Conservation (phyloP, 495 filamentous ascomycete species). For the Tetracladium setigerum region DNA sequence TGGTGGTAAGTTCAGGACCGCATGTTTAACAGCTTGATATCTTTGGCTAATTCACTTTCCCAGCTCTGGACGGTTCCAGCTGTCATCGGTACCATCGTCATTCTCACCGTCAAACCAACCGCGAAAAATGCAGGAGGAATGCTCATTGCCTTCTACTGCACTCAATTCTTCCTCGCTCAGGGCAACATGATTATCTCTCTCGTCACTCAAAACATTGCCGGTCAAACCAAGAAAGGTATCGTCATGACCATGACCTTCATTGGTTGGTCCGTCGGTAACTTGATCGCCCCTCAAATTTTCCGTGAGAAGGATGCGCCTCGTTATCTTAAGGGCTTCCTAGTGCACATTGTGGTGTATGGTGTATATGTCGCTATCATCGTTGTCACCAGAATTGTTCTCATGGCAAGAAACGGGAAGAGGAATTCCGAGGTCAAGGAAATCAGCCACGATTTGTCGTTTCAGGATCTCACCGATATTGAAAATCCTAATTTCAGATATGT, state of each 20-base stretch:
- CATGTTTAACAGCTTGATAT: conserved; percentile 26
- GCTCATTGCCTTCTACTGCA: conserved; percentile 49
- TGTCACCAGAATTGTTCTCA: conserved; percentile 56
- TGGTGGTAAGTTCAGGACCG: conserved; percentile 58
- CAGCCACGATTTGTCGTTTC: conserved; percentile 29
- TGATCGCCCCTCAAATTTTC: conserved; percentile 15
- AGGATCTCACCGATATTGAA: conserved; percentile 21
- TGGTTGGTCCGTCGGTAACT: conserved; percentile 10
- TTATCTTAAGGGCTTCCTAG: conserved; percentile 61
- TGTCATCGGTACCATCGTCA: conserved; percentile 47
- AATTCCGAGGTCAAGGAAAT: conserved; percentile 53
- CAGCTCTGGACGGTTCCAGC: too few relatives aligned
- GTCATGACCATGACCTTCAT: conserved; percentile 13
- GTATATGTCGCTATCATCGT: conserved; percentile 47
- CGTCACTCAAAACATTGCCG: conserved; percentile 17
- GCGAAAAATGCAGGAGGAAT: conserved; percentile 39
- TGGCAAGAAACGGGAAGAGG: conserved; percentile 52
- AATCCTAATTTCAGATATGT: conserved; percentile 20
- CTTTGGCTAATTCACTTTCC: not conserved
- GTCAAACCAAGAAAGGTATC: conserved; percentile 17
- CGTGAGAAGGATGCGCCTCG: conserved; percentile 31
- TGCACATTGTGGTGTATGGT: conserved; percentile 54
- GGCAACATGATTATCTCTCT: conserved; percentile 46
- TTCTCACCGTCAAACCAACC: conserved; percentile 41
- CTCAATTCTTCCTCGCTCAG: conserved; percentile 49